Conservation (phyloP, 2,329 filamentous ascomycete species). For the Aspergillus aculeatinus region DNA sequence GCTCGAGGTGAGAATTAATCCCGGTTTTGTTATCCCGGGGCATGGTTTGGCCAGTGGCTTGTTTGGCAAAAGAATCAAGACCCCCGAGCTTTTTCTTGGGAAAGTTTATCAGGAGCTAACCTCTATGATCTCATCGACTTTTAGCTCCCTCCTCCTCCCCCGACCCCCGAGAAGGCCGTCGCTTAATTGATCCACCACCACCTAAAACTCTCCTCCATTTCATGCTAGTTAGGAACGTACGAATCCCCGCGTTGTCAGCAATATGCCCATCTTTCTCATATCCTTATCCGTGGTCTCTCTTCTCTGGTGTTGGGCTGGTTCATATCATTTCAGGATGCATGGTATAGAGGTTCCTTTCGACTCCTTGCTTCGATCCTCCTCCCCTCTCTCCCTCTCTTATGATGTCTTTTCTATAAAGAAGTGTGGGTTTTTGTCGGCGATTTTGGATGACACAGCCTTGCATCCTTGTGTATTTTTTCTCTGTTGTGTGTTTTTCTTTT, state of each 20-base stretch:
- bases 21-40: background rate
- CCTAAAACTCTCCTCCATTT: background rate
- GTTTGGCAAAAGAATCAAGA: background rate
- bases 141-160: slow-evolving; percentile 39
- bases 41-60: background rate
- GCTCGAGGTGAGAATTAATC: slow-evolving; percentile 61
- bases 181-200: slow-evolving; percentile 26
- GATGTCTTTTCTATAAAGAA: slow-evolving; percentile 26
- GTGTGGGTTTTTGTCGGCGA: slow-evolving; percentile 31
- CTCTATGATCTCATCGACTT: background rate
- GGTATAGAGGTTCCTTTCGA: slow-evolving; percentile 34
- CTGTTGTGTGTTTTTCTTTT: slow-evolving; percentile 8
- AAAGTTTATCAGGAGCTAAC: slow-evolving; percentile 10
- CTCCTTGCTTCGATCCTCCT: slow-evolving; percentile 26
- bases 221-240: slow-evolving; percentile 12
- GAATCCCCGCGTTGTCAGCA: slow-evolving; percentile 20
- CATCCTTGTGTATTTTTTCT: slow-evolving; percentile 22
- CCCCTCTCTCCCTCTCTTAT: slow-evolving; percentile 19
- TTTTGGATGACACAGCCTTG: slow-evolving; percentile 28
- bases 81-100: no score
- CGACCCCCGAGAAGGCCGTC: slow-evolving; percentile 37
- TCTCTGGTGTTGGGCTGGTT: slow-evolving; percentile 41
- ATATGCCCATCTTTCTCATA: slow-evolving; percentile 22
- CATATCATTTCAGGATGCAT: slow-evolving; percentile 35
- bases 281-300: slow-evolving; percentile 35